Evolutionary conservation across 2,329 filamentous ascomycete species (phyloP), one percentile per base, ranked within the genome.

Genomic region (Aureobasidium leucospermi): DNA sequence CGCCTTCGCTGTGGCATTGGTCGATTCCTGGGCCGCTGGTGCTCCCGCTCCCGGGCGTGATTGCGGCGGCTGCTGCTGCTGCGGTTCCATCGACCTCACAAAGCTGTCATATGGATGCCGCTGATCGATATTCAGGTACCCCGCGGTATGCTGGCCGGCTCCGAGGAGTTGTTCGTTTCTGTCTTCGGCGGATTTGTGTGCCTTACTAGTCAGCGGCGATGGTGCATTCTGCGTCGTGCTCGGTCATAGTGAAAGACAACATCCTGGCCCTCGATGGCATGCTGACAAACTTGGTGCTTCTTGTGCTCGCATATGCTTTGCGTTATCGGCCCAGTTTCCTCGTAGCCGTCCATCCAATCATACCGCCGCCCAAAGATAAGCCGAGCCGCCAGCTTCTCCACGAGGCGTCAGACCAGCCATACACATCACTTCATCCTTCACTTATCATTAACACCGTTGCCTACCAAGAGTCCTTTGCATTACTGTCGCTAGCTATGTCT

Each of bases 41-140:
- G 38, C 36, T 43, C 15, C 28, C 51, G 28, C 15, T 34, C 28
- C 49, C 13, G 34, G 34, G 47, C 28, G 19, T 32, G 36, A 8
- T 43, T 32, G 51, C 38, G 32, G 28, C 28, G 15, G 28, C 38
- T 19, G 29, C 29, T 43, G 51, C 39, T 56, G 52, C 41, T 45
- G 52, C 39, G 52, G 5, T 46, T 56, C 52, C 52, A 56, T 56
- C n/a, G 39, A 23, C 51, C n/a, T 46, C 29, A 41, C 52, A 46
- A 9, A 38, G 8, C 52, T 46, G 32, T 28, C 41, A 36, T 34
- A 28, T 23, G 39, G 39, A 43, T 32, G 48, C 38, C 51, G 51
- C 51, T 42, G 39, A 55, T 42, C 38, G 15, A 34, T 43, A 6
- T 23, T 29, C 31, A 53, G 41, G 10, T 56, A 46, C 52, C 52